Conservation (phyloP, 371 early-diverging fungal species). For the Actinomortierella wolfii region DNA sequence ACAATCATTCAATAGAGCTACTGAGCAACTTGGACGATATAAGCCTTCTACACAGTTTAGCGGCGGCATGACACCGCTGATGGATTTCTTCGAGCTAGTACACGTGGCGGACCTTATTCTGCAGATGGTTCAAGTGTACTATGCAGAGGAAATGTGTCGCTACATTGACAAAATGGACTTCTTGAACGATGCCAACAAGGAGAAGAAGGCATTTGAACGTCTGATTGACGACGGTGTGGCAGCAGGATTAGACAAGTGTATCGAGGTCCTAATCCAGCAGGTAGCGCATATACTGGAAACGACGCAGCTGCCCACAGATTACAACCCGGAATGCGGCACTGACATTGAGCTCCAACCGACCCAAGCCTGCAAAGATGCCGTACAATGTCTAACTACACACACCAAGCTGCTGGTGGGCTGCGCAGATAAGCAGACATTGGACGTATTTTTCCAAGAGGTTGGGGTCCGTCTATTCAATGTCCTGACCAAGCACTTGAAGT, state of each 20-base stretch:
- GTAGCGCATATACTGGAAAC: constrained; percentile 74
- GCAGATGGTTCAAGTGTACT: constrained; percentile 89
- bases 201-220: constrained; percentile 83
- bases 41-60: constrained; percentile 50
- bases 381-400: constrained; percentile 80
- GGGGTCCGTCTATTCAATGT: constrained; percentile 87
- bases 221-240: constrained; percentile 86
- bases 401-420: constrained; percentile 73
- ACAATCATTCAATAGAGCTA: constrained; percentile 53
- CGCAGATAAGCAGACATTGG: constrained; percentile 86
- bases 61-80: constrained; percentile 55
- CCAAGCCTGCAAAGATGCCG: constrained; percentile 68
- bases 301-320: constrained; percentile 73
- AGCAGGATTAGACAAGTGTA: constrained; percentile 87
- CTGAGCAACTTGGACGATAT: constrained; percentile 58
- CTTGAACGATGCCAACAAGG: constrained; percentile 79
- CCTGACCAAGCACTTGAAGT: constrained; percentile 65
- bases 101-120: constrained; percentile 87
- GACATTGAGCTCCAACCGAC: constrained; percentile 68
- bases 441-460: constrained; percentile 89
- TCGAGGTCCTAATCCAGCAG: constrained; percentile 80
- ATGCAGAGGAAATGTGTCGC: constrained; percentile 72
- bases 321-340: constrained; percentile 61
- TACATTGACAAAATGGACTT: constrained; percentile 88
- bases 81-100: constrained; percentile 87